Conservation (phyloP, 495 filamentous ascomycete genomes). For the Lineolata rhizophorae region DNA sequence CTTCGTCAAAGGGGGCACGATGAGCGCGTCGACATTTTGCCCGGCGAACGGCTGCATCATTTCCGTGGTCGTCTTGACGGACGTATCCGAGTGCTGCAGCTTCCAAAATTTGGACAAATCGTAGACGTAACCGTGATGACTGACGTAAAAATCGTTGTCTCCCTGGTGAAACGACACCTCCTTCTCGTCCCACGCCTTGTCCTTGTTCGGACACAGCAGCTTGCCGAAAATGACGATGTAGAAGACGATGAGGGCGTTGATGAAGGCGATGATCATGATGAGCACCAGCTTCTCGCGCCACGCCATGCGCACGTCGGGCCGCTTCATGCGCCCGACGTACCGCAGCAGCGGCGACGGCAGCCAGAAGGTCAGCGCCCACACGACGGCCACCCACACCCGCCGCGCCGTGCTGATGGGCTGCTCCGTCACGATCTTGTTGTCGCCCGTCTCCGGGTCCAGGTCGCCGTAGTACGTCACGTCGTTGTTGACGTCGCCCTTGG, state of each 20-base stretch:
- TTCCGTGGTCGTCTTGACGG: conserved; percentile 32
- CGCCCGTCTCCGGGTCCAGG: conserved; percentile 54
- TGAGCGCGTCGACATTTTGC: conserved; percentile 59
- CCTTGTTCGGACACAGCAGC: conserved; percentile 71
- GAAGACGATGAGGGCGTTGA: conserved; percentile 75
- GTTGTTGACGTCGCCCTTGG: conserved; percentile 62
- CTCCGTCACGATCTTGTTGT: conserved; percentile 55
- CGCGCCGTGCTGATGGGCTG: conserved; percentile 36
- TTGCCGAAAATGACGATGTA: conserved; percentile 77
- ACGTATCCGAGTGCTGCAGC: conserved; percentile 52
- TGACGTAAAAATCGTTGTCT: conserved; percentile 66
- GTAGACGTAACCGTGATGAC: conserved; percentile 74
- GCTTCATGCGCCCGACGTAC: conserved; percentile 85
- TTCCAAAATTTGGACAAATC: conserved; percentile 80
- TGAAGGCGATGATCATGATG: conserved; percentile 51
- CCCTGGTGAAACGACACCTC: conserved; percentile 53
- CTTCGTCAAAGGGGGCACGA: conserved; percentile 53
- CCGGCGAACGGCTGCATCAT: conserved; percentile 62
- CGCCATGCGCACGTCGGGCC: conserved; percentile 88
- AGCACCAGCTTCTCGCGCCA: conserved; percentile 91
- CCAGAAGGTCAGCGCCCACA: conserved; percentile 85
- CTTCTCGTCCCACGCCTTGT: conserved; percentile 65
- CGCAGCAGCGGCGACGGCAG: conserved; percentile 69
- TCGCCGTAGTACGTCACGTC: conserved; percentile 44
- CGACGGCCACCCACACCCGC: conserved; percentile 55